These are phyloP conservation scores for Aurinia saxatilis DNA, from an alignment of 345 rosid genomes.

Conservation along the genomic window DNA sequence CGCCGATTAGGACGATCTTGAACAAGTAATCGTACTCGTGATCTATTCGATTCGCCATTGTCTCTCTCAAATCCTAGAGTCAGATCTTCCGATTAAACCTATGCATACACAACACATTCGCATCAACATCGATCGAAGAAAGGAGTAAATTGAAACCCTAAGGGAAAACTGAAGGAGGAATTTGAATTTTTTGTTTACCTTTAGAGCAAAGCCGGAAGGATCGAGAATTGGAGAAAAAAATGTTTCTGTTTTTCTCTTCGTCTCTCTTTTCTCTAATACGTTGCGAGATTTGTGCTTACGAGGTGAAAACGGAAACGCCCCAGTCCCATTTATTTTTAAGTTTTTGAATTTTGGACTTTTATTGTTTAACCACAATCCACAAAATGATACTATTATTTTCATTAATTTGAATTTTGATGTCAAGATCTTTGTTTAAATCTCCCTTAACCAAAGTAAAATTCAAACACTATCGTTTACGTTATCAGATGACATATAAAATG, in stretches of 20 bases:
- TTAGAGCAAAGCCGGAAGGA: slow-evolving; percentile 10
- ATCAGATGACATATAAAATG: no score
- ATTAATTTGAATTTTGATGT: neutral
- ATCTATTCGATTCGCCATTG: slow-evolving; percentile 51
- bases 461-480: neutral
- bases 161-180: neutral
- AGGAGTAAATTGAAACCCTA: neutral
- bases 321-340: neutral
- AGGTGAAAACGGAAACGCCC: slow-evolving; percentile 11
- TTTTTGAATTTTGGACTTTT: neutral
- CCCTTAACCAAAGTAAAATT: neutral
- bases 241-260: neutral
- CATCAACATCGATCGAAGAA: neutral
- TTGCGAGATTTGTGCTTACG: slow-evolving; percentile 2
- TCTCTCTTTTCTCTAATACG: neutral
- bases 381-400: no score
- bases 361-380: neutral
- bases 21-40: slow-evolving; percentile 63
- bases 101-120: neutral
- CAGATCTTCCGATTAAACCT: slow-evolving; percentile 29
- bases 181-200: slow-evolving; percentile 9
- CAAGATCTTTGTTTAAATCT: neutral
- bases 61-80: slow-evolving; percentile 15
- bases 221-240: slow-evolving; percentile 7
- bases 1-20: slow-evolving; percentile 77